Percentiles rank a stretch among this genome's conserved stretches.
These are phyloP conservation scores for Oxalis stricta DNA, from an alignment of 441 rosid species.

Conservation along the genomic window DNA sequence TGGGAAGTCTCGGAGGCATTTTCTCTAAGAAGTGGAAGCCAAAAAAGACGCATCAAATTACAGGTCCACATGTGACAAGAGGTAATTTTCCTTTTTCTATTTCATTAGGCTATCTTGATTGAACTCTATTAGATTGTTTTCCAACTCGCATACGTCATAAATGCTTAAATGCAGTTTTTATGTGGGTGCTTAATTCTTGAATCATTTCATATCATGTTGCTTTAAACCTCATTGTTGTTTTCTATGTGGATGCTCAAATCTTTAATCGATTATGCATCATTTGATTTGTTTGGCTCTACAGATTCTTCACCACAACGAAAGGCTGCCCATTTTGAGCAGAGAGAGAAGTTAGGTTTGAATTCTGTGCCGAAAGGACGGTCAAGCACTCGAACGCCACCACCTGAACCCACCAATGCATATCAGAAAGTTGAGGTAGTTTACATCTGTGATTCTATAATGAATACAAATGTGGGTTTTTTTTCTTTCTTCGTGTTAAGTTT, in stretches of 20 bases:
- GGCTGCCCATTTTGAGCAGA: slow-evolving; percentile 36
- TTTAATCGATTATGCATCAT: neutral
- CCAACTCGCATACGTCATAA: too few species aligned
- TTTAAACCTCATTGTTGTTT: too few species aligned
- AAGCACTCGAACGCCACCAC: slow-evolving; percentile 13
- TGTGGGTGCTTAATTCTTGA: neutral
- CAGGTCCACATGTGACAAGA: slow-evolving; percentile 60
- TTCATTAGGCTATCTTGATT: neutral
- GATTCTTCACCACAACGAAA: slow-evolving; percentile 32
- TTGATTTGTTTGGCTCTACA: slow-evolving; percentile 12
- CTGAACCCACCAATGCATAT: slow-evolving; percentile 32
- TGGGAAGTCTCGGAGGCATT: slow-evolving; percentile 87
- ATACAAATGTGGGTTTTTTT: neutral
- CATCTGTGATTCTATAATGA: neutral
- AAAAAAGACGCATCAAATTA: slow-evolving; percentile 56
- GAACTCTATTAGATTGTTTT: neutral
- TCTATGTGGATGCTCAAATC: neutral
- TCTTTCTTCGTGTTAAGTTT: neutral
- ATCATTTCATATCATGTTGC: too few species aligned
- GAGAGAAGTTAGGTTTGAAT: slow-evolving; percentile 49
- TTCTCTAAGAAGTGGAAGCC: slow-evolving; percentile 92
- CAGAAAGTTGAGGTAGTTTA: slow-evolving; percentile 53
- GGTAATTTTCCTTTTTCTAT: slow-evolving; percentile 23
- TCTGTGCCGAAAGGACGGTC: slow-evolving; percentile 25
- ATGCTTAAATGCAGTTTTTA: too few species aligned